These are phyloP conservation scores for Grammothele lineata DNA, from an alignment of 768 basidiomycete genomes.

Conservation along the genomic window DNA sequence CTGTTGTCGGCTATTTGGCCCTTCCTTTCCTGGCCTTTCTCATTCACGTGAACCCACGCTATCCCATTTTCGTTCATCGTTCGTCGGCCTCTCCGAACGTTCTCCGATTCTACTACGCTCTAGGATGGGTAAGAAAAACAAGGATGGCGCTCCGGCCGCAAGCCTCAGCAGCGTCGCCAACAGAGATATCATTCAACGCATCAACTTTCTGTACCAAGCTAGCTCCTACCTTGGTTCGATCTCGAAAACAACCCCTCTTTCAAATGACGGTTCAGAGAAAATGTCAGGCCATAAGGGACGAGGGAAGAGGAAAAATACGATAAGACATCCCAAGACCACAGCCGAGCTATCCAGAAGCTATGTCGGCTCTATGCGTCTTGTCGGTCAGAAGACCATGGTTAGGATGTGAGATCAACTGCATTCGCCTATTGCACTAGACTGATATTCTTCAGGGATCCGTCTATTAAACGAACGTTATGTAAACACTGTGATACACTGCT, in stretches of 20 bases:
- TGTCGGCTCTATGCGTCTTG: conserved; percentile 57
- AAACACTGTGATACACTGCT: conserved; percentile 61
- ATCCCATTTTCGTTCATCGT: neutral
- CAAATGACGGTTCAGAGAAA: conserved; percentile 3
- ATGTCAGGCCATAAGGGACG: conserved; percentile 1
- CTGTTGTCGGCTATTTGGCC: conserved; percentile 20
- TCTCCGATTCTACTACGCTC: neutral
- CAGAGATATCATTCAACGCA: conserved; percentile 73
- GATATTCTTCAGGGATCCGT: conserved; percentile 58
- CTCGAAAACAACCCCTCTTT: conserved; percentile 14
- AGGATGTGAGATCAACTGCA: conserved; percentile 68
- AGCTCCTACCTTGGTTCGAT: conserved; percentile 55
- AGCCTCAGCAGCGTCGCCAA: conserved; percentile 58
- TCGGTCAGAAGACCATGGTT: conserved; percentile 73
- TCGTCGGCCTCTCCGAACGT: neutral
- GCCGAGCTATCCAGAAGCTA: conserved; percentile 63
- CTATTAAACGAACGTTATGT: conserved; percentile 79
- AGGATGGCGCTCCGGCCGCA: conserved; percentile 42
- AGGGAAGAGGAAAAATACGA: conserved; percentile 23
- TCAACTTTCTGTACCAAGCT: conserved; percentile 85
- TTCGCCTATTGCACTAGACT: neutral
- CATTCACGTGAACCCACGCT: conserved; percentile 4
- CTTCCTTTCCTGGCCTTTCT: conserved; percentile 4
- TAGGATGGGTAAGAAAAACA: conserved; percentile 66
- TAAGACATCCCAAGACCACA: conserved; percentile 28